Base-by-base conservation (phyloP, 805 yeast genomes). In the Wickerhamiella sergipiensis region DNA sequence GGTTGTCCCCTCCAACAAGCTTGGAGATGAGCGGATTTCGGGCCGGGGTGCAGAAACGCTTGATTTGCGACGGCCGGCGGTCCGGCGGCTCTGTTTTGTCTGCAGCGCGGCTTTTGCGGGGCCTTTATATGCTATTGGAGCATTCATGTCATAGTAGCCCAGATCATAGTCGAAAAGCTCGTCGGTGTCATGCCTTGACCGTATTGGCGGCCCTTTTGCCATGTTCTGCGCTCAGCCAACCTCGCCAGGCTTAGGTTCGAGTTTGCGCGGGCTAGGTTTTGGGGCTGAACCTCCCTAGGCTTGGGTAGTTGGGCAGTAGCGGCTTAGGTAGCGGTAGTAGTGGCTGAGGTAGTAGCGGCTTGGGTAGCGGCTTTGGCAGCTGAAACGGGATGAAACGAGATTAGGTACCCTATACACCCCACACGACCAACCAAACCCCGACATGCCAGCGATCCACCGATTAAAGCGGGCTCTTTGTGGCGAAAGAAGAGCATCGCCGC, bases 161-260 rank as follows among this genome's bases (percentile, higher is more conserved):
- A 58, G 56, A 19, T 52, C 49, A 48, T 54, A 61, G 45, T 56
- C 60, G 51, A 57, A 61, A 6, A 60, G 48, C n/a, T 56, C 55
- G 45, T 51, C 55, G 18, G 46, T 18, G 24, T 53, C 50, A 6
- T 51, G 54, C n/a, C 55, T 55, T 31, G 48, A 36, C 39, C 55
- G 53, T 15, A 36, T 22, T 23, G 60, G 58, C 54, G 55, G 21
- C n/a, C 43, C 43, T 19, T 40, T 6, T 10, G 24, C 43, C 43
- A 40, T 40, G 6, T 6, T 18, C 15, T 38, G 26, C 26, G 26
- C 42, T 17, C 21, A 38, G 42, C 42, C 21, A 8, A 8, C 4
- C n/a, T 10, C 21, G 9, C 6, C 21, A 18, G 24, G 24, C 43
- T 18, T 15, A 40, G 22, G 43, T 10, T 19, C n/a, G 6, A 40